A percentile compares a stretch with the other conserved stretches of the same genome.
Evolutionary conservation across 495 filamentous ascomycete genomes (phyloP).

Genomic region (Xylaria flabelliformis): DNA sequence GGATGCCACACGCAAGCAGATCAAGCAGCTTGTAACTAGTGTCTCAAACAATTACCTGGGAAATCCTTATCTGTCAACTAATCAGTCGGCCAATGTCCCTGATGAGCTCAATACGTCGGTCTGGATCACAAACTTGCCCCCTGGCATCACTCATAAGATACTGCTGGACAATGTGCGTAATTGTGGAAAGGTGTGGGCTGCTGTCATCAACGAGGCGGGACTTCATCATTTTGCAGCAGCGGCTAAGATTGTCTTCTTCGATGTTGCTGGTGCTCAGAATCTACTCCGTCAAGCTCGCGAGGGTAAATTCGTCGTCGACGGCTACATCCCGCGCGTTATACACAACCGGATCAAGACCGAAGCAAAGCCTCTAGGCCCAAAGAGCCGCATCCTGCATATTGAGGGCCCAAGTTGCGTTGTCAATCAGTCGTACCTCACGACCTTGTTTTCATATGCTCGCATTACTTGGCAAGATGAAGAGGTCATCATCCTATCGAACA

Average conservation of each 20-base stretch:
- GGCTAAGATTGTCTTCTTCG: constrained; percentile 29
- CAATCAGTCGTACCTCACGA: constrained; percentile 8
- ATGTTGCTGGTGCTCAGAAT: constrained; percentile 23
- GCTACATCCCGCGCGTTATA: not conserved
- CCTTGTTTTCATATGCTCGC: not conserved
- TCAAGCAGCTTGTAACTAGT: not conserved
- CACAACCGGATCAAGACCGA: constrained; percentile 21
- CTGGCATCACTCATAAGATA: not conserved
- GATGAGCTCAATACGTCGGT: constrained; percentile 23
- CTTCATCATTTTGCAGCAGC: not conserved
- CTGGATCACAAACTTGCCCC: constrained; percentile 26
- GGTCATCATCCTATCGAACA: not conserved
- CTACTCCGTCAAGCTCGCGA: constrained; percentile 16
- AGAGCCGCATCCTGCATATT: constrained; percentile 26
- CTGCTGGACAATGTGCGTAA: constrained; percentile 19
- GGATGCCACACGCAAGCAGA: not conserved
- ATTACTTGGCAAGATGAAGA: constrained; percentile 26
- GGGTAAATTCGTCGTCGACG: constrained; percentile 1
- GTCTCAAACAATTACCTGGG: constrained; percentile 18
- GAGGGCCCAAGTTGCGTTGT: constrained; percentile 21
- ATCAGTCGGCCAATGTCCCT: constrained; percentile 27
- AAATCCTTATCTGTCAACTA: constrained; percentile 5
- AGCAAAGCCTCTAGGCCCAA: not conserved
- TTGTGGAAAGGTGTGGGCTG: constrained; percentile 25
- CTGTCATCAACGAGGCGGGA: constrained; percentile 23